Conservation (phyloP, 495 filamentous ascomycete genomes). For the Hypoxylon cercidicola region DNA sequence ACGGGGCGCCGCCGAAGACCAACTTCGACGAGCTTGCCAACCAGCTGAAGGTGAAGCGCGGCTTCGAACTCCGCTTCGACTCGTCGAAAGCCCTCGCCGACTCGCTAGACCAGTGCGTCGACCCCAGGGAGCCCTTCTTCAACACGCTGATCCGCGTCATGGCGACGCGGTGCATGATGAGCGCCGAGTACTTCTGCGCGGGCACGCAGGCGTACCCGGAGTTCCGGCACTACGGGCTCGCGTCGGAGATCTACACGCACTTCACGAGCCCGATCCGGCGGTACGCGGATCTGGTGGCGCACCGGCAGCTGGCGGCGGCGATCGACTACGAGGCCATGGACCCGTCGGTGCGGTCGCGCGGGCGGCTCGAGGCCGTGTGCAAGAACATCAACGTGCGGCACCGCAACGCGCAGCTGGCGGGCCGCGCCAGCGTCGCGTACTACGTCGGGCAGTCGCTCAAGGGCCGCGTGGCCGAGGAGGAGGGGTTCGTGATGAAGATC, state of each 20-base stretch:
- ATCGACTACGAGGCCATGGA: conserved; percentile 90
- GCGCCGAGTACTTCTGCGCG: conserved; percentile 96
- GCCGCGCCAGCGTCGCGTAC: conserved; percentile 91
- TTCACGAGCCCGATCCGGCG: conserved; percentile 97
- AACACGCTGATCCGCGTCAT: conserved; percentile 97
- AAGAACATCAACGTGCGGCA: conserved; percentile 98
- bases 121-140: conserved; percentile 91
- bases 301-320: conserved; percentile 93
- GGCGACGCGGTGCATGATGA: conserved; percentile 98
- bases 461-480: conserved; percentile 81
- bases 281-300: conserved; percentile 93
- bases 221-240: conserved; percentile 96
- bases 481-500: conserved; percentile 95
- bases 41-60: conserved; percentile 86
- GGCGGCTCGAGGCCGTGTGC: conserved; percentile 90
- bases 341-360: conserved; percentile 76
- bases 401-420: conserved; percentile 95
- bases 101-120: conserved; percentile 85
- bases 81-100: conserved; percentile 91
- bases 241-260: conserved; percentile 96
- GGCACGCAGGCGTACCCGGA: conserved; percentile 92
- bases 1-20: conserved; percentile 88
- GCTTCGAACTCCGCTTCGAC: conserved; percentile 79
- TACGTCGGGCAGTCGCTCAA: conserved; percentile 97
- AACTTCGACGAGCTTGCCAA: conserved; percentile 95